These are phyloP conservation scores for Colletotrichum cordylinicola DNA, from an alignment of 2,329 filamentous ascomycete genomes.

Conservation along the genomic window DNA sequence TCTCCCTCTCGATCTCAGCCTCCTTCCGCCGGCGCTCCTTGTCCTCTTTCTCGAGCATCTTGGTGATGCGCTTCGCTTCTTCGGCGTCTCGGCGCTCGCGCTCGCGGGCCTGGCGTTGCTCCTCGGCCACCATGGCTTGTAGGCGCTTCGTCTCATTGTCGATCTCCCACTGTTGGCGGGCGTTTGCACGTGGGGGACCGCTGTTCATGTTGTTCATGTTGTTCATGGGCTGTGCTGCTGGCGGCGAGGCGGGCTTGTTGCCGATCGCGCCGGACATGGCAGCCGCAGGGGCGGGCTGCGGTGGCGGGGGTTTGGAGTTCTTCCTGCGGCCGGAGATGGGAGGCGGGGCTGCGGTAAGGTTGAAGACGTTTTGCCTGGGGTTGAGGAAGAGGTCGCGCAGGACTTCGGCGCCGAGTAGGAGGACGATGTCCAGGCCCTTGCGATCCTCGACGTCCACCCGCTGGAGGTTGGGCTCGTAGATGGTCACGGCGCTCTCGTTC, in stretches of 20 bases:
- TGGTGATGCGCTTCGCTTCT: constrained; percentile 62
- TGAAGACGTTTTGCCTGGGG: constrained; percentile 78
- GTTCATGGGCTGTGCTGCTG: constrained; percentile 26
- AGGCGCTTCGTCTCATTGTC: constrained; percentile 82
- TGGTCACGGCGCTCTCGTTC: constrained; percentile 70
- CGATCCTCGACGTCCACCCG: constrained; percentile 92
- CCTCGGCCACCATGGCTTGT: constrained; percentile 55
- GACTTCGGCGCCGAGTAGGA: constrained; percentile 68
- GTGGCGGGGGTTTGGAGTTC: constrained; percentile 47
- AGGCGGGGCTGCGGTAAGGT: constrained; percentile 59
- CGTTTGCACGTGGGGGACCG: constrained; percentile 31
- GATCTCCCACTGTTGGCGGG: constrained; percentile 48
- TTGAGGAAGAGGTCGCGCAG: constrained; percentile 71
- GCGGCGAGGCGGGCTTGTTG: constrained; percentile 25
- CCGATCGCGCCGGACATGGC: constrained; percentile 48
- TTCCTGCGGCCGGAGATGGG: constrained; percentile 38
- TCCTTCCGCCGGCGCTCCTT: constrained; percentile 62
- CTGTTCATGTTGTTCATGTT: constrained; percentile 29
- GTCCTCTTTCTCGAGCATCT: constrained; percentile 72
- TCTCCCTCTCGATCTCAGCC: constrained; percentile 76
- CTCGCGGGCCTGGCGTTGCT: constrained; percentile 60
- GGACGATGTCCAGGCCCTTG: constrained; percentile 87
- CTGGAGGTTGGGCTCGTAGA: constrained; percentile 93
- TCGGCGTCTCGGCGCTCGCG: constrained; percentile 53
- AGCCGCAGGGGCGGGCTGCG: constrained; percentile 24